phyloP scores from a whole-genome alignment of 176 grass and related monocot genomes.

The Hordeum marinum region DNA sequence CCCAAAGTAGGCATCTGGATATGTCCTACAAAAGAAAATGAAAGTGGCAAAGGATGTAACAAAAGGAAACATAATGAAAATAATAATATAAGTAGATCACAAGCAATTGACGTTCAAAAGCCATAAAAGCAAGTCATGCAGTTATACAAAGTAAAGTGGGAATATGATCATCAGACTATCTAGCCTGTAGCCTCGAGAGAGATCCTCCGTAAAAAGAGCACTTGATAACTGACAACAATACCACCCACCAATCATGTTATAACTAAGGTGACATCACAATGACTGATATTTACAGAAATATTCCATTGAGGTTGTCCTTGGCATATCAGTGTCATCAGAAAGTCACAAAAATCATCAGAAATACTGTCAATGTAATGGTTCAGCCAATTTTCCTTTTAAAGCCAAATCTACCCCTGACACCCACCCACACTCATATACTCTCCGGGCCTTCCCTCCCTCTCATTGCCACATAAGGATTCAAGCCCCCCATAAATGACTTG shows the following conservation, averaged over 20 bases:
- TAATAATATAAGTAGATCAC: not conserved
- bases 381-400: not conserved
- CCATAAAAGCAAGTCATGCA: not conserved
- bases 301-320: not conserved
- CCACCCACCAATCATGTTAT: not conserved
- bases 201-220: not conserved
- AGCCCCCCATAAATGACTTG: not conserved
- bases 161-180: not conserved
- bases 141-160: not conserved
- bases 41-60: not conserved
- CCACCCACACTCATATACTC: not conserved
- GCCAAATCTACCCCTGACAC: not conserved
- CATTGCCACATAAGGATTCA: not conserved
- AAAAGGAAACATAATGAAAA: conserved; percentile 7
- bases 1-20: conserved; percentile 90
- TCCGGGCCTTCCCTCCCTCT: not conserved
- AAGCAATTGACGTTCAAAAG: not conserved
- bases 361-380: not conserved
- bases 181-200: not conserved
- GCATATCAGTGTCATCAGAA: not conserved
- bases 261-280: not conserved
- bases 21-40: conserved; percentile 70
- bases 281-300: not conserved
- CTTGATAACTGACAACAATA: not conserved
- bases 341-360: not conserved